Conservation (phyloP, 2,329 filamentous ascomycete genomes). For the Calonectria honghensis region DNA sequence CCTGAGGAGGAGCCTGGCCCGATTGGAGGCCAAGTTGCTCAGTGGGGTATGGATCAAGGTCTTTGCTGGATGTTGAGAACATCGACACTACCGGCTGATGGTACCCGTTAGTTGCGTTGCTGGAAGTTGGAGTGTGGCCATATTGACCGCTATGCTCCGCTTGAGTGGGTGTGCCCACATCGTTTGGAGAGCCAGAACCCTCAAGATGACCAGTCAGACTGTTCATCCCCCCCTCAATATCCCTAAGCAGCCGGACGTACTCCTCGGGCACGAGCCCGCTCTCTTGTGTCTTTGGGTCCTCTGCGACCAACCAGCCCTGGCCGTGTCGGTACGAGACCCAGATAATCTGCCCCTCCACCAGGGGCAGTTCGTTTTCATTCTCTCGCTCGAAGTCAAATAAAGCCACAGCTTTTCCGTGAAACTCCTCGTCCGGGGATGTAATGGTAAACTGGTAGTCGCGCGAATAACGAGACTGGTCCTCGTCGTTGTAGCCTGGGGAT, state of each 20-base stretch:
- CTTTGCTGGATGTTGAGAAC: slow-evolving; percentile 82
- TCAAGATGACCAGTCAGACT: slow-evolving; percentile 80
- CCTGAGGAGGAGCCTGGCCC: slow-evolving; percentile 78
- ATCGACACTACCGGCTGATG: slow-evolving; percentile 81
- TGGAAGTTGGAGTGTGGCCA: slow-evolving; percentile 69
- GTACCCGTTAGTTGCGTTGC: slow-evolving; percentile 75
- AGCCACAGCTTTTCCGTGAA: slow-evolving; percentile 96
- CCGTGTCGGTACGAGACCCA: slow-evolving; percentile 97
- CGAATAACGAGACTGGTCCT: slow-evolving; percentile 88
- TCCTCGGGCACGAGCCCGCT: slow-evolving; percentile 97
- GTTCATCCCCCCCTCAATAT: slow-evolving; percentile 93
- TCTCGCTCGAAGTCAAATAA: slow-evolving; percentile 96
- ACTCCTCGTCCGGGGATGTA: slow-evolving; percentile 95
- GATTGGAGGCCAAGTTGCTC: slow-evolving; percentile 78
- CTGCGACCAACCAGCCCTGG: slow-evolving; percentile 97
- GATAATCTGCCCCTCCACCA: slow-evolving; percentile 96
- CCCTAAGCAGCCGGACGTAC: slow-evolving; percentile 92
- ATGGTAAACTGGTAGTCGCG: slow-evolving; percentile 97
- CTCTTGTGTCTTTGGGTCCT: slow-evolving; percentile 95
- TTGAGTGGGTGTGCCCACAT: slow-evolving; percentile 77
- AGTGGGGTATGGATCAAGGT: slow-evolving; percentile 80
- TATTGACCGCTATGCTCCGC: slow-evolving; percentile 70
- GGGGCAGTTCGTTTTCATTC: slow-evolving; percentile 95
- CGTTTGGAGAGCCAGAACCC: slow-evolving; percentile 70
- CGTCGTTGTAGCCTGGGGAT: slow-evolving; percentile 74